phyloP scores from a whole-genome alignment of 495 filamentous ascomycete genomes.

The Chaetomium cochliodes region DNA sequence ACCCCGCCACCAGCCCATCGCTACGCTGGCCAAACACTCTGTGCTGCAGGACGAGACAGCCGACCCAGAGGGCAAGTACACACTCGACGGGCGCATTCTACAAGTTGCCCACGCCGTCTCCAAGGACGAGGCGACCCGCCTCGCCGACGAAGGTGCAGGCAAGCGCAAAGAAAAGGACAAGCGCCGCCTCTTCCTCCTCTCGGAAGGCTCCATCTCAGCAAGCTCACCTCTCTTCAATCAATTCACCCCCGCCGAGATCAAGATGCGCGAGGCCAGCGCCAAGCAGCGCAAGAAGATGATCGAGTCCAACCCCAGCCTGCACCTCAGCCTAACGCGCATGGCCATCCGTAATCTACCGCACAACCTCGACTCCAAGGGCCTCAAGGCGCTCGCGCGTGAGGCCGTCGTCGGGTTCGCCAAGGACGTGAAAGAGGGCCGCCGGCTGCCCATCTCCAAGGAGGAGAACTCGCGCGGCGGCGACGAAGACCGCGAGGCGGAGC shows the following conservation, averaged over 20 bases:
- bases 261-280: conserved; percentile 81
- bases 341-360: conserved; percentile 90
- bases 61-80: conserved; percentile 79
- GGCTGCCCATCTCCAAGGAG: conserved; percentile 79
- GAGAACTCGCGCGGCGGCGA: conserved; percentile 74
- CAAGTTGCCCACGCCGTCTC: conserved; percentile 81
- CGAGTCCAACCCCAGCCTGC: conserved; percentile 82
- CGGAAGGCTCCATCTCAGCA: conserved; percentile 75
- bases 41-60: conserved; percentile 77
- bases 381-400: conserved; percentile 86
- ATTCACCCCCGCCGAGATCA: conserved; percentile 75
- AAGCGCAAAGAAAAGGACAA: conserved; percentile 80
- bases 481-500: conserved; percentile 76
- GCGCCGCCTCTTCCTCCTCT: conserved; percentile 83
- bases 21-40: conserved; percentile 60
- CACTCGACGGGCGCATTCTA: conserved; percentile 81
- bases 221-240: conserved; percentile 70
- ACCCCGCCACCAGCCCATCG: conserved; percentile 55
- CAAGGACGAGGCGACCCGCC: conserved; percentile 69
- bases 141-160: conserved; percentile 65
- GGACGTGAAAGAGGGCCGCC: conserved; percentile 73
- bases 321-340: conserved; percentile 89
- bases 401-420: conserved; percentile 90
- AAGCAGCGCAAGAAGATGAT: conserved; percentile 88
- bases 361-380: conserved; percentile 77